A percentile compares a stretch with the other conserved stretches of the same genome.
phyloP scores from a whole-genome alignment of 2,329 filamentous ascomycete genomes.

The Nemania sp. region DNA sequence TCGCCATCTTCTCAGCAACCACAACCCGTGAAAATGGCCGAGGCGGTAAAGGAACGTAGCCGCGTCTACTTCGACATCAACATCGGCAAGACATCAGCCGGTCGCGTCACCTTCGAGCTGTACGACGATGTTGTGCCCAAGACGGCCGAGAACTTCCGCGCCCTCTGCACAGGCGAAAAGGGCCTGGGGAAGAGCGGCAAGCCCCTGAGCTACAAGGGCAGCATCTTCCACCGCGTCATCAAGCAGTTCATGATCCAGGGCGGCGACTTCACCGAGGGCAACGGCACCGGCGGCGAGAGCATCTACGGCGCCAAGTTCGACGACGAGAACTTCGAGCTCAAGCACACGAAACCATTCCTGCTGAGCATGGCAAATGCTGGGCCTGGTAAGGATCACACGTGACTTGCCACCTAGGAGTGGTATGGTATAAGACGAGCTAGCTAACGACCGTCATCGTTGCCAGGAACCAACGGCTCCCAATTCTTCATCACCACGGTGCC shows the following conservation, averaged over 20 bases:
- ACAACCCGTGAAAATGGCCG: constrained; percentile 33
- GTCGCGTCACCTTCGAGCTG: constrained; percentile 86
- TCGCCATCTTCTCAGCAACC: background rate
- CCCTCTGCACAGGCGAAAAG: constrained; percentile 93
- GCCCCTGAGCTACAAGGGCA: constrained; percentile 90
- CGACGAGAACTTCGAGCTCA: constrained; percentile 91
- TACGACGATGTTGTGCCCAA: constrained; percentile 80
- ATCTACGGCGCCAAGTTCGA: constrained; percentile 98
- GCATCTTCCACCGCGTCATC: constrained; percentile 92
- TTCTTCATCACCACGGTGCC: constrained; percentile 97
- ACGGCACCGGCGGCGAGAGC: constrained; percentile 93
- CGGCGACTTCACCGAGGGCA: constrained; percentile 92
- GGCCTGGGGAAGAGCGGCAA: constrained; percentile 79
- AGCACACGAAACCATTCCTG: constrained; percentile 91
- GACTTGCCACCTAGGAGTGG: background rate
- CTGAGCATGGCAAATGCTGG: constrained; percentile 98
- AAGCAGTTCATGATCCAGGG: constrained; percentile 99
- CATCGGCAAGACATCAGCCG: constrained; percentile 72
- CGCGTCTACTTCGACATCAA: constrained; percentile 93
- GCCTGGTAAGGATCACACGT: constrained; percentile 61
- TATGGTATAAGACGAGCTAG: no score
- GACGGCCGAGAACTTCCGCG: constrained; percentile 95
- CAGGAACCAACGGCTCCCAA: constrained; percentile 92
- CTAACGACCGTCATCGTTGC: background rate
- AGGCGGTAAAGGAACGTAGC: constrained; percentile 60